Base-by-base conservation (phyloP, 2,329 filamentous ascomycete genomes). In the Fusarium sp. region DNA sequence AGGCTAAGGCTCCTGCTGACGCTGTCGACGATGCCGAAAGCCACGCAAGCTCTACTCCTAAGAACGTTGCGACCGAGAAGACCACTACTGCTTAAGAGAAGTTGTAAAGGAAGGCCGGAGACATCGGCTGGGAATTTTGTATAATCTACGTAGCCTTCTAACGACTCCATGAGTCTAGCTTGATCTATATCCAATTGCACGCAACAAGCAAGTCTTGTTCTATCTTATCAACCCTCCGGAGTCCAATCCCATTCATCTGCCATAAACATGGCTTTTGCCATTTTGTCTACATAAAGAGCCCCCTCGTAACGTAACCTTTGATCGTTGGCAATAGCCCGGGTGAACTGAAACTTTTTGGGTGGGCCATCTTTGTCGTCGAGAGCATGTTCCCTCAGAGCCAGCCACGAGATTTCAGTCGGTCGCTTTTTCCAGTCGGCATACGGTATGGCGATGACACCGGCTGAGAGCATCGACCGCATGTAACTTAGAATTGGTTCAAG, bases 401-500 rank as follows among this genome's bases (percentile, higher is more conserved):
- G 62, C 85, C 86, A 89, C 0, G 84, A 82, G 2, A 80, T 78
- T 1, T 78, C 78, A 3, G 71, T 72, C 12, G 82, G 80, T 41
- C 81, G 77, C 49, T 75, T 82, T 70, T 81, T 83, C 88, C 88
- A 89, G 20, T 82, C 80, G 10, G 74, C 74, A n/a, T 82, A 78
- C 17, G 81, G 73, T 13, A 90, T 76, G 5, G 83, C 80, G 10
- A 88, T 75, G 32, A 81, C 81, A 37, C 79, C 82, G 1, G 86
- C 80, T 1, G 85, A 84, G 7, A 90, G 78, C 81, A 89, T 86
- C n/a, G 83, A 79, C 62, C 89, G 85, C 33, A 94, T 81, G 57
- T 90, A 87, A 59, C 92, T 90, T 18, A 94, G 79, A 6, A 92
- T 85, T 11, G 91, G 90, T 41, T 92, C 81, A 6, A 94, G 79